A percentile compares a stretch with the other conserved stretches of the same genome.
phyloP scores from a whole-genome alignment of 768 basidiomycete species.

The Ramaria sp. region DNA sequence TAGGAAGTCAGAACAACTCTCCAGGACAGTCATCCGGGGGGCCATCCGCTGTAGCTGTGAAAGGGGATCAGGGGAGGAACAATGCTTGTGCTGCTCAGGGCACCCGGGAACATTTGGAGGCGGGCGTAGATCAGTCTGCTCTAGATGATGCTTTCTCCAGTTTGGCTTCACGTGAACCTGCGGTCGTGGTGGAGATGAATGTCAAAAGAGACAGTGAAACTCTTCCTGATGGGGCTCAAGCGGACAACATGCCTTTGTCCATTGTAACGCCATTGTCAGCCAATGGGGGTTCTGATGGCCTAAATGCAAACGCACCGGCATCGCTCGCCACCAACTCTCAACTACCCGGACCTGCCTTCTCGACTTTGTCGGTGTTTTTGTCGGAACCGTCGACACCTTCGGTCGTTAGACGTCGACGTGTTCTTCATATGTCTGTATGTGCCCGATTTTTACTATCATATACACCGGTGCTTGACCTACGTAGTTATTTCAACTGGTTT shows the following conservation, averaged over 20 bases:
- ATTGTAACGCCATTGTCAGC: not conserved
- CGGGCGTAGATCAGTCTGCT: constrained; percentile 4
- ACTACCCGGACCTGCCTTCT: not conserved
- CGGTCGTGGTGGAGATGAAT: too few species aligned
- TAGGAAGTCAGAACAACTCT: not conserved
- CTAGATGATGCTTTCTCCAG: constrained; percentile 2
- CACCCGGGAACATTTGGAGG: not conserved
- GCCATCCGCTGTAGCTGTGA: not conserved
- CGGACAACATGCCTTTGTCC: not conserved
- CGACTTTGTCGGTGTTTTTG: not conserved
- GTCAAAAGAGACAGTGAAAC: too few species aligned
- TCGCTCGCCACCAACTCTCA: not conserved
- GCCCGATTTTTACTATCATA: not conserved
- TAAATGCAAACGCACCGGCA: not conserved
- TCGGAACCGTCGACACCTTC: not conserved
- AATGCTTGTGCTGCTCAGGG: not conserved
- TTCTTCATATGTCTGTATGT: constrained; percentile 2
- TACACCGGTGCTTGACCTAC: not conserved
- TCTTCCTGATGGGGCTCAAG: too few species aligned
- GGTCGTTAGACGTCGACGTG: not conserved
- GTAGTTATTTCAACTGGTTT: not conserved
- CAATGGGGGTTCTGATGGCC: not conserved
- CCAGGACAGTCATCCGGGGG: not conserved
- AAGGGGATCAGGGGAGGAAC: not conserved
- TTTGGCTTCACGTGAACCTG: not conserved